Evolutionary conservation across 352 stramenopile genomes (phyloP).

Genomic region (Blastocystis hominis): DNA sequence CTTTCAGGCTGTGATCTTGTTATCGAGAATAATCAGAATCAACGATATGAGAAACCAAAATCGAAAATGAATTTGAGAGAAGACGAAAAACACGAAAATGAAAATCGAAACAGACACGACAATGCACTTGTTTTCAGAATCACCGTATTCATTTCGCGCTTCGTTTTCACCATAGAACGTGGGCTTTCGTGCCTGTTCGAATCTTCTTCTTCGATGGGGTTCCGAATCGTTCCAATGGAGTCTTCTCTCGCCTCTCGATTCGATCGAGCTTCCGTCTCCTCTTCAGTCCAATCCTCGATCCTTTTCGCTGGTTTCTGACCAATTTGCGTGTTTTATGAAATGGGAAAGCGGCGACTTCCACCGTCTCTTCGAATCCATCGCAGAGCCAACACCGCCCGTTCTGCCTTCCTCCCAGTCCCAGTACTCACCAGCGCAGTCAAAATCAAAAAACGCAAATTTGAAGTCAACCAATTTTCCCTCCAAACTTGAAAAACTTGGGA

Average conservation of each 20-base stretch:
- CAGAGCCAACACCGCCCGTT: too few species aligned
- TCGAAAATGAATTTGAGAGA: neutral
- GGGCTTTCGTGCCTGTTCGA: neutral
- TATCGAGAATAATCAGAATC: neutral
- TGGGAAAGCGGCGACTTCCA: neutral
- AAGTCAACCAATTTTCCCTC: too few species aligned
- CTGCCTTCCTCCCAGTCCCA: too few species aligned
- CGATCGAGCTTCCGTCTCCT: neutral
- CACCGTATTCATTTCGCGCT: too few species aligned
- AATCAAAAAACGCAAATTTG: too few species aligned
- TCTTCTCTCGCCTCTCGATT: neutral
- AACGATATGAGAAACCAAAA: neutral
- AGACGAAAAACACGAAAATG: too few species aligned
- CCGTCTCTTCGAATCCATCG: too few species aligned
- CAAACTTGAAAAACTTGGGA: too few species aligned
- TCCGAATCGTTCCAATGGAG: neutral
- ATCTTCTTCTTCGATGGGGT: neutral
- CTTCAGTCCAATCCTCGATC: neutral
- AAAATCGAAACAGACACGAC: too few species aligned
- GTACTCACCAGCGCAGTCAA: too few species aligned
- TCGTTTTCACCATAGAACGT: neutral
- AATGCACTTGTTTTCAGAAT: too few species aligned
- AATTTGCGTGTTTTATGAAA: neutral
- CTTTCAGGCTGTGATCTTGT: neutral
- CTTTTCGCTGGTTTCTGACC: neutral